Conservation (phyloP, 2,329 filamentous ascomycete species). For the Fusarium piperis region DNA sequence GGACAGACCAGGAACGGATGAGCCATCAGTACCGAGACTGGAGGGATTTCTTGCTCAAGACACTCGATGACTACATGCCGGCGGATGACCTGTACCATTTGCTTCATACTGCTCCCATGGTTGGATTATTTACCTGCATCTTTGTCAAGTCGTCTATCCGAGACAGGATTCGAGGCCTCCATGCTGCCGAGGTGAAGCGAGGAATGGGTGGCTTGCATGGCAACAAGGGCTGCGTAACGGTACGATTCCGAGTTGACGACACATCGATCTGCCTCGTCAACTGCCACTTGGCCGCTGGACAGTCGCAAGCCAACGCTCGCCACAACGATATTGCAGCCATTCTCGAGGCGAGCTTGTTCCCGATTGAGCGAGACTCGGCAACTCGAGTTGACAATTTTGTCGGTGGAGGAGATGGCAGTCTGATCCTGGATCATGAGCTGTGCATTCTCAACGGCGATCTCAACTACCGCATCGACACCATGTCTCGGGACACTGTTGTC, state of each 20-base stretch:
- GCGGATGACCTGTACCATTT: slow-evolving; percentile 81
- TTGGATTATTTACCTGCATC: slow-evolving; percentile 94
- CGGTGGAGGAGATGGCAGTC: slow-evolving; percentile 91
- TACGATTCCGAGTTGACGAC: slow-evolving; percentile 94
- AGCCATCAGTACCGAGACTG: slow-evolving; percentile 97
- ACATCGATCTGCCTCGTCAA: slow-evolving; percentile 96
- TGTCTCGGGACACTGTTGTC: slow-evolving; percentile 92
- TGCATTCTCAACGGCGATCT: slow-evolving; percentile 95
- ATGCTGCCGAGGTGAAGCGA: slow-evolving; percentile 87
- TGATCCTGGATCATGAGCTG: slow-evolving; percentile 98
- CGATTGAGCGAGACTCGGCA: slow-evolving; percentile 72
- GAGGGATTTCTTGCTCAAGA: slow-evolving; percentile 87
- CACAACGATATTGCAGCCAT: slow-evolving; percentile 94
- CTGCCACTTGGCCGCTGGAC: slow-evolving; percentile 94
- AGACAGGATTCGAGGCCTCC: slow-evolving; percentile 79
- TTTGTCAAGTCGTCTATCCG: slow-evolving; percentile 88
- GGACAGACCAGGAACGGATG: slow-evolving; percentile 88
- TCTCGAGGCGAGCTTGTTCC: slow-evolving; percentile 81
- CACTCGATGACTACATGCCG: slow-evolving; percentile 85
- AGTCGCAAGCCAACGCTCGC: slow-evolving; percentile 87
- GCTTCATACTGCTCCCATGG: slow-evolving; percentile 85
- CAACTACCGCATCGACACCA: slow-evolving; percentile 98
- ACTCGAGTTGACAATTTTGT: slow-evolving; percentile 81
- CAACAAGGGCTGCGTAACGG: slow-evolving; percentile 92
- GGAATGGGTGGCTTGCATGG: slow-evolving; percentile 96